Evolutionary conservation across 768 basidiomycete genomes (phyloP).

Genomic region (Fomitopsis pulvina): DNA sequence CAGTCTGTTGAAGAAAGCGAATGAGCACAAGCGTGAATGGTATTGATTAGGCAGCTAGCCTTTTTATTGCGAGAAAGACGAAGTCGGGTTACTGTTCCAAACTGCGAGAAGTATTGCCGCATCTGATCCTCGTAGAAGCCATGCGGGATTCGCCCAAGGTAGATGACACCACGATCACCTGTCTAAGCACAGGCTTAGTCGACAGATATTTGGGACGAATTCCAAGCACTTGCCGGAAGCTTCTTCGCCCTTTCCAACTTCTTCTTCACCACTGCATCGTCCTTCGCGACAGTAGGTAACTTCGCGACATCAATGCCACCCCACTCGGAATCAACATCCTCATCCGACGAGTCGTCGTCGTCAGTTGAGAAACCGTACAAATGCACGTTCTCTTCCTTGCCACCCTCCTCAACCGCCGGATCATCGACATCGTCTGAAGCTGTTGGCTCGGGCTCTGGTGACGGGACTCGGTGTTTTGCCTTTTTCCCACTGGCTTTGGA

Average conservation of each 20-base stretch:
- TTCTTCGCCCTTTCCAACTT: conserved; percentile 46
- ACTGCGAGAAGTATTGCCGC: conserved; percentile 89
- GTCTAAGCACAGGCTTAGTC: conserved; percentile 30
- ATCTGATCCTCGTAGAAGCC: conserved; percentile 98
- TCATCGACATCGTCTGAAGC: conserved; percentile 8
- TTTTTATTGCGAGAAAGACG: conserved; percentile 92
- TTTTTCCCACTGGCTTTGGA: conserved; percentile 7
- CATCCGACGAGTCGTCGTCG: conserved; percentile 69
- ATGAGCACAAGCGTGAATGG: not conserved
- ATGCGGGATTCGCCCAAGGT: conserved; percentile 87
- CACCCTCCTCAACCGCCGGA: conserved; percentile 8
- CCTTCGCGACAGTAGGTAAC: conserved; percentile 84
- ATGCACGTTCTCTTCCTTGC: conserved; percentile 30
- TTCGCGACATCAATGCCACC: conserved; percentile 57
- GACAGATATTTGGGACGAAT: conserved; percentile 2
- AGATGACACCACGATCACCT: conserved; percentile 77
- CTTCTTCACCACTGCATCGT: conserved; percentile 70
- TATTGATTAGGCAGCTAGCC: conserved; percentile 32
- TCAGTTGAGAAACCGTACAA: conserved; percentile 74
- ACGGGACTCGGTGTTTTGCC: conserved; percentile 5
- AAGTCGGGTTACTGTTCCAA: conserved; percentile 83
- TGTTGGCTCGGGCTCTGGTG: conserved; percentile 6
- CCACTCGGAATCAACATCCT: conserved; percentile 54
- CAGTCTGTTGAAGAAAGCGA: conserved; percentile 57
- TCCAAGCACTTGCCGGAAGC: conserved; percentile 56